A percentile compares a stretch with the other conserved stretches of the same genome.
Conservation (phyloP, 2,329 filamentous ascomycete species). For the Botrytis fragariae region DNA sequence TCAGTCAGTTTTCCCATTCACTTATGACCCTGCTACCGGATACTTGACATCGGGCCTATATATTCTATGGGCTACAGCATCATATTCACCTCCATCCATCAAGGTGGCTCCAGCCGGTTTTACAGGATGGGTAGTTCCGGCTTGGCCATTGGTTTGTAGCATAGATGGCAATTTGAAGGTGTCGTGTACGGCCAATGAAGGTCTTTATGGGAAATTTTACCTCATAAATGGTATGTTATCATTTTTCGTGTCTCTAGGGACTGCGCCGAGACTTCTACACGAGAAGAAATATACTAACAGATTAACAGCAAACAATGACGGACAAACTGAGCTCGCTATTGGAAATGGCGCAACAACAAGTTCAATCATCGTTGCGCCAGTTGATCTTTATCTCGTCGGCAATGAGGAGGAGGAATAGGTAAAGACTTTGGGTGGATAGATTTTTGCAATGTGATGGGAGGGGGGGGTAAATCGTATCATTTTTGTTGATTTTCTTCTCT, state of each 20-base stretch:
- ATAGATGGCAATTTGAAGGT: slow-evolving; percentile 7
- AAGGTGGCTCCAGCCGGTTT: neutral
- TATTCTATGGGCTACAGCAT: slow-evolving; percentile 1
- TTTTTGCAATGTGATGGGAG: neutral
- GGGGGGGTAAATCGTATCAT: neutral
- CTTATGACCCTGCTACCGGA: neutral
- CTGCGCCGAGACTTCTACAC: too few relatives aligned
- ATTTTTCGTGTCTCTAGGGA: neutral
- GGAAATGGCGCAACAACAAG: slow-evolving; percentile 4
- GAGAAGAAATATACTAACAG: neutral
- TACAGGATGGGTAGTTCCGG: neutral
- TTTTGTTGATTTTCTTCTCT: neutral
- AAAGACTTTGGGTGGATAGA: neutral
- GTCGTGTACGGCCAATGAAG: neutral
- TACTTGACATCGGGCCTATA: neutral
- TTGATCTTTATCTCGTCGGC: neutral
- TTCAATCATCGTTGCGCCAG: neutral
- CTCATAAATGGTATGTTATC: slow-evolving; percentile 9
- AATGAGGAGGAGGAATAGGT: neutral
- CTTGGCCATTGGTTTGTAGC: slow-evolving; percentile 2
- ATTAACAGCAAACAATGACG: slow-evolving; percentile 4
- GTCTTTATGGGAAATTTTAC: neutral
- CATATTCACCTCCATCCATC: neutral
- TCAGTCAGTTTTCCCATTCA: neutral
- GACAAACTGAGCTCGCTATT: slow-evolving; percentile 1